phyloP scores from a whole-genome alignment of 768 basidiomycete species.

The Rhodotorula taiwanensis region DNA sequence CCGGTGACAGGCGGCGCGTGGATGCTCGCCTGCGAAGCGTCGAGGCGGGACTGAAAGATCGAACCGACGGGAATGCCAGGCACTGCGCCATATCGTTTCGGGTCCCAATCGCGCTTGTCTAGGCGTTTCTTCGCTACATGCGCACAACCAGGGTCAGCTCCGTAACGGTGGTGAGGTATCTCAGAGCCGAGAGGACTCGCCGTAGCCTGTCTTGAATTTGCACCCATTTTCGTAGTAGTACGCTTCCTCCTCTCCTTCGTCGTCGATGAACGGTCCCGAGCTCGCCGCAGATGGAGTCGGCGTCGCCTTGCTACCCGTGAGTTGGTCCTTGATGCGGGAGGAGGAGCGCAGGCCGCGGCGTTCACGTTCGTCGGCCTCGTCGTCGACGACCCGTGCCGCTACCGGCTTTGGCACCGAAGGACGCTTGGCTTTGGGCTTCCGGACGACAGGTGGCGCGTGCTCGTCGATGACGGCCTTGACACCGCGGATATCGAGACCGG shows the following conservation, averaged over 20 bases:
- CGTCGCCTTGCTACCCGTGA: not conserved
- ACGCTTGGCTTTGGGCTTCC: not conserved
- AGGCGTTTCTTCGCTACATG: not conserved
- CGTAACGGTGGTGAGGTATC: not conserved
- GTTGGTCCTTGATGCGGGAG: not conserved
- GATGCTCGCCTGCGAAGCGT: slow-evolving; percentile 1
- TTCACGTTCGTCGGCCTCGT: too few species aligned
- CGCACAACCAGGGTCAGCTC: too few species aligned
- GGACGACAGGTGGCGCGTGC: not conserved
- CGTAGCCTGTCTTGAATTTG: not conserved
- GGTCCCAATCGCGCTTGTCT: slow-evolving; percentile 2
- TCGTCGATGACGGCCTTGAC: not conserved
- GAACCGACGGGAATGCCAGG: slow-evolving; percentile 71
- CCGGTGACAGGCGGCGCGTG: slow-evolving; percentile 75
- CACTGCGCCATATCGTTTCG: slow-evolving; percentile 69
- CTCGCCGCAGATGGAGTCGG: not conserved
- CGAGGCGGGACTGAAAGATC: slow-evolving; percentile 59
- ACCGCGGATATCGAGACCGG: slow-evolving; percentile 4
- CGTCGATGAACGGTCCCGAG: not conserved
- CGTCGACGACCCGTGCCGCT: too few species aligned
- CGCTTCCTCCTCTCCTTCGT: not conserved
- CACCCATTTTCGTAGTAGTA: slow-evolving; percentile 7
- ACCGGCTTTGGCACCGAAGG: not conserved
- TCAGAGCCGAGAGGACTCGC: not conserved
- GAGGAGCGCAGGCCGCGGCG: not conserved